These are phyloP conservation scores for Botrytis pseudocinerea DNA, from an alignment of 2,329 filamentous ascomycete species.

Conservation along the genomic window DNA sequence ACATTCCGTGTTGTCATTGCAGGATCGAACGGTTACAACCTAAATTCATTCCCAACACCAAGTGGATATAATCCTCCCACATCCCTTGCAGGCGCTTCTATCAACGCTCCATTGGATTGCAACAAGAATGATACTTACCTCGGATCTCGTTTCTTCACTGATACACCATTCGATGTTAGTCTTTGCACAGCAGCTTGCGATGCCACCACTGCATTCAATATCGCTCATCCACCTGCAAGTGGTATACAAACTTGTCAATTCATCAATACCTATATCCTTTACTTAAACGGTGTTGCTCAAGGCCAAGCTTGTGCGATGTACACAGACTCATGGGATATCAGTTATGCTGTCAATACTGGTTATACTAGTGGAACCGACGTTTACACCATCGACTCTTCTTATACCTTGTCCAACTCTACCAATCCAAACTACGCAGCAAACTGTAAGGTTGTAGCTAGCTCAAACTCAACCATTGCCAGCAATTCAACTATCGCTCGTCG, in stretches of 20 bases:
- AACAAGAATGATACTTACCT: constrained; percentile 9
- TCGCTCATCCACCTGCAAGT: constrained; percentile 3
- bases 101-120: constrained; percentile 11
- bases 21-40: constrained; percentile 46
- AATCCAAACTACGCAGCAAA: constrained; percentile 10
- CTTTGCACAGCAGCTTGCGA: constrained; percentile 16
- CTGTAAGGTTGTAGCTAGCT: not conserved
- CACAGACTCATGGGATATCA: constrained; percentile 8
- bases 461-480: not conserved
- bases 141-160: constrained; percentile 14
- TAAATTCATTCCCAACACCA: constrained; percentile 28
- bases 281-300: constrained; percentile 12
- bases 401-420: constrained; percentile 3
- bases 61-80: not conserved
- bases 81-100: not conserved
- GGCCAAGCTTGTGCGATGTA: constrained; percentile 15
- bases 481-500: not conserved
- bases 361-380: not conserved
- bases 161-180: constrained; percentile 11
- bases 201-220: constrained; percentile 4
- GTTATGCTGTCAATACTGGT: constrained; percentile 10
- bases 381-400: constrained; percentile 6
- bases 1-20: constrained; percentile 45
- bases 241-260: constrained; percentile 13
- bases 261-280: constrained; percentile 16